Evolutionary conservation across 139 green algal genomes (phyloP).

Genomic region (Picochlorum costavermella): DNA sequence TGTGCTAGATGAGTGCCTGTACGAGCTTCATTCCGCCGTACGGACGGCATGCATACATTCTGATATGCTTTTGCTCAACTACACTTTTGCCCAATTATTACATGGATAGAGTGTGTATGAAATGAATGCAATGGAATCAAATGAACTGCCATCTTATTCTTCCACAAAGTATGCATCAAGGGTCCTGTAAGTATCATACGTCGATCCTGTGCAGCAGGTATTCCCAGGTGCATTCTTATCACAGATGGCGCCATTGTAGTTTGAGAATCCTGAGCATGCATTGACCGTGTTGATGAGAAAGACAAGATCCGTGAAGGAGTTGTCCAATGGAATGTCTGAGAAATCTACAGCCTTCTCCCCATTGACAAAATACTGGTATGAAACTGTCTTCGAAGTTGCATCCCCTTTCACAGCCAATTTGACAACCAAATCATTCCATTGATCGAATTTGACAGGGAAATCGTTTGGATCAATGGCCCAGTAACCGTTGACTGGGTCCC

Average conservation of each 20-base stretch:
- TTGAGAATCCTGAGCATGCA: slow-evolving; percentile 1
- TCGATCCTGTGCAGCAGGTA: not conserved
- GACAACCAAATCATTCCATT: not conserved
- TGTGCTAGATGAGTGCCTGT: slow-evolving; percentile 6
- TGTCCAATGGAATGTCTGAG: slow-evolving; percentile 2
- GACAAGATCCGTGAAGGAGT: not conserved
- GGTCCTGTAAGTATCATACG: not conserved
- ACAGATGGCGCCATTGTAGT: not conserved
- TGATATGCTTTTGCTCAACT: slow-evolving; percentile 11
- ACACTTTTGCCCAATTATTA: not conserved
- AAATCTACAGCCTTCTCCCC: not conserved
- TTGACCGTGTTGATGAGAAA: not conserved
- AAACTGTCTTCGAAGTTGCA: not conserved
- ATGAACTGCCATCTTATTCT: no score
- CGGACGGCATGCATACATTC: slow-evolving; percentile 6
- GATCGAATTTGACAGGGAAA: not conserved
- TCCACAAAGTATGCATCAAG: not conserved
- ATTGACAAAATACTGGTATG: slow-evolving; percentile 5
- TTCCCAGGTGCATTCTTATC: not conserved
- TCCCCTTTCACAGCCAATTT: slow-evolving; percentile 2
- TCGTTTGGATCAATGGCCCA: not conserved
- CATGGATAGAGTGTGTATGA: no score
- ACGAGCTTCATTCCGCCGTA: slow-evolving; percentile 8
- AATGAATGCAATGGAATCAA: no score
- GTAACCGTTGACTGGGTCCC: not conserved